A percentile compares a stretch with the other conserved stretches of the same genome.
phyloP scores from a whole-genome alignment of 179 eudicot genomes.

The Heliamphora pulchella region DNA sequence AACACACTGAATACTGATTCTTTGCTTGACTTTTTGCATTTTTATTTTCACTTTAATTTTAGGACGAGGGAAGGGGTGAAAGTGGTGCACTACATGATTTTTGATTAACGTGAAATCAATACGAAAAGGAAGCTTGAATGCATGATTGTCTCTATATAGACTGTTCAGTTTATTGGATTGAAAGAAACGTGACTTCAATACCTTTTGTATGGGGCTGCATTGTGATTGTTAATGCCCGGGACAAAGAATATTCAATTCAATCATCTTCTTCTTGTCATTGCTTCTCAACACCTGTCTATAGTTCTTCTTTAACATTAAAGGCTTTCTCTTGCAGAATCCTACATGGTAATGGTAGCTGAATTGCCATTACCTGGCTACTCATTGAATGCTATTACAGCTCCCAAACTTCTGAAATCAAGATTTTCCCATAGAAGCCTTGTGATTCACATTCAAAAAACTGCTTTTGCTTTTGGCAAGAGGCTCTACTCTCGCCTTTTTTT shows the following conservation, averaged over 20 bases:
- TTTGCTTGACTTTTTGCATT: too few relatives aligned
- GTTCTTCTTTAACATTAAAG: background rate
- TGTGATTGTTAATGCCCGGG: too few relatives aligned
- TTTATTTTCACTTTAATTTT: too few relatives aligned
- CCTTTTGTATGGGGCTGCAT: background rate
- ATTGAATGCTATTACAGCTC: slow-evolving; percentile 17
- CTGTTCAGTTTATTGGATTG: background rate
- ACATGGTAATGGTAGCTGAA: slow-evolving; percentile 35
- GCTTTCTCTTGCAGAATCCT: slow-evolving; percentile 18
- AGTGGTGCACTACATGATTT: background rate
- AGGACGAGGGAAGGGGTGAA: background rate
- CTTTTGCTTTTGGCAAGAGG: slow-evolving; percentile 26
- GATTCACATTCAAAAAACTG: slow-evolving; percentile 20
- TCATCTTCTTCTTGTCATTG: slow-evolving; percentile 3
- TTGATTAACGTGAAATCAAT: background rate
- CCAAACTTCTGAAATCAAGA: slow-evolving; percentile 16
- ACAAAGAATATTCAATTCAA: background rate
- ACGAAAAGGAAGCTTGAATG: too few relatives aligned
- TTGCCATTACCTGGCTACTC: slow-evolving; percentile 27
- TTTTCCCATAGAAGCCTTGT: slow-evolving; percentile 15
- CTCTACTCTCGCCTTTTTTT: slow-evolving; percentile 25
- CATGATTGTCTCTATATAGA: too few relatives aligned
- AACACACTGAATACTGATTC: too few relatives aligned
- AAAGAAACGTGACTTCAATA: background rate
- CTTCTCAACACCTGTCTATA: background rate